phyloP scores from a whole-genome alignment of 1,139 yeast species.

The Debaryomyces sp. region DNA sequence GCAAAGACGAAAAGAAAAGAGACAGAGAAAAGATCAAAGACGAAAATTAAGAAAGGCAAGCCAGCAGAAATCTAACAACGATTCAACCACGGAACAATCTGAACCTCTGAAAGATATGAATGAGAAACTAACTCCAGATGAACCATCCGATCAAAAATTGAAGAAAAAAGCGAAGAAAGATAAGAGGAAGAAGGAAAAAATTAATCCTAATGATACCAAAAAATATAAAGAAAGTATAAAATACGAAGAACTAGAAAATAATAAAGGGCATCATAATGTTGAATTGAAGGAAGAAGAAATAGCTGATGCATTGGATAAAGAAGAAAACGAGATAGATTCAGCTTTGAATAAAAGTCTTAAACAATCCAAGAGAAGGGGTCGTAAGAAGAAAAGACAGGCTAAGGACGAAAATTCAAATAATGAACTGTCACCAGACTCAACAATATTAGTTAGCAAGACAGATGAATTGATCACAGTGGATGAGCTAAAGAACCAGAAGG shows the following conservation, averaged over 20 bases:
- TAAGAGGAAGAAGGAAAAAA: slow-evolving; percentile 1
- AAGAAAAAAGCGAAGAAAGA: neutral
- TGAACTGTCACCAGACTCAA: neutral
- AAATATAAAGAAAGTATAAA: neutral
- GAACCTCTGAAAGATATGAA: neutral
- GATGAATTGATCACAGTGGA: slow-evolving; percentile 10
- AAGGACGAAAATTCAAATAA: neutral
- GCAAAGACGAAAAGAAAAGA: slow-evolving; percentile 1
- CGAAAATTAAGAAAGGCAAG: slow-evolving; percentile 5
- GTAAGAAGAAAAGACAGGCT: neutral
- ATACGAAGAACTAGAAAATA: neutral
- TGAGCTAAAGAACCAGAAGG: slow-evolving; percentile 9
- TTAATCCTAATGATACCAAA: neutral
- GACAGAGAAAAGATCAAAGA: slow-evolving; percentile 7
- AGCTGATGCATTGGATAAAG: neutral
- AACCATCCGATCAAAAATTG: neutral
- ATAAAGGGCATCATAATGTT: neutral
- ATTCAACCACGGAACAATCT: neutral
- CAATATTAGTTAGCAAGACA: slow-evolving; percentile 7
- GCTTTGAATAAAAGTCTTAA: neutral
- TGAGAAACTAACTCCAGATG: neutral
- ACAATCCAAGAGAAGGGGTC: neutral
- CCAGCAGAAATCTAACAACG: slow-evolving; percentile 1
- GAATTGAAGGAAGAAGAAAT: slow-evolving; percentile 6
- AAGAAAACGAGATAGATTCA: slow-evolving; percentile 1